Percentiles rank a stretch among this genome's conserved stretches.
phyloP scores from a whole-genome alignment of 495 filamentous ascomycete species.

The Cryomyces minteri region DNA sequence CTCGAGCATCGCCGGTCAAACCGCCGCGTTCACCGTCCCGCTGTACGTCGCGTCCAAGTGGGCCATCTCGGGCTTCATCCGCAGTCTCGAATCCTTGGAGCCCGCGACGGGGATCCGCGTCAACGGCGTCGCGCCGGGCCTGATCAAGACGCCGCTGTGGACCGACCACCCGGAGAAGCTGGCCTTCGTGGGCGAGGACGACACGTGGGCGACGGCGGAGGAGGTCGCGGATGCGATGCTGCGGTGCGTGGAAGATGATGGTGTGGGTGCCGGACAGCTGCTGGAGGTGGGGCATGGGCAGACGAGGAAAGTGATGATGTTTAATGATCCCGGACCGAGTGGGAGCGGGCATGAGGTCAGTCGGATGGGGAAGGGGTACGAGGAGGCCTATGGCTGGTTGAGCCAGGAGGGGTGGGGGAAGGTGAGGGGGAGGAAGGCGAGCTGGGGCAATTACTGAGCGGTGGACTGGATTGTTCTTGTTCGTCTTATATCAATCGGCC shows the following conservation, averaged over 20 bases:
- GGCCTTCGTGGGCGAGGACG: conserved; percentile 30
- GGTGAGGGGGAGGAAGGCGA: neutral
- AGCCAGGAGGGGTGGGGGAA: conserved; percentile 25
- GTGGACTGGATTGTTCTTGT: too few species aligned
- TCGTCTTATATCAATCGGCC: too few species aligned
- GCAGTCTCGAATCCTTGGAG: conserved; percentile 32
- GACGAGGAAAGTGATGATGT: conserved; percentile 30
- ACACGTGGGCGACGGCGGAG: conserved; percentile 44
- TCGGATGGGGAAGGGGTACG: conserved; percentile 18
- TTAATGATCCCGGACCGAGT: conserved; percentile 40
- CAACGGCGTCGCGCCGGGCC: conserved; percentile 45
- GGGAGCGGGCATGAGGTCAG: conserved; percentile 29
- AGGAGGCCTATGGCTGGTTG: conserved; percentile 30
- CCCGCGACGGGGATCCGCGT: conserved; percentile 36
- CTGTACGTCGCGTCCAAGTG: conserved; percentile 47
- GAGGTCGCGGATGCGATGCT: conserved; percentile 49
- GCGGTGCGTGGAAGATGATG: conserved; percentile 31
- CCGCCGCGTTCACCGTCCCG: conserved; percentile 26
- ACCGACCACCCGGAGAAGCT: conserved; percentile 50
- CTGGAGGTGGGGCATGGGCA: conserved; percentile 38
- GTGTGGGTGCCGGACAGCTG: conserved; percentile 24
- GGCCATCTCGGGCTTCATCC: conserved; percentile 41
- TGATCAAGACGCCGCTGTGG: conserved; percentile 51
- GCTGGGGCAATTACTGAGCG: too few species aligned
- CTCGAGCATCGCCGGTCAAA: conserved; percentile 44